Base-by-base conservation (phyloP, 2,329 filamentous ascomycete genomes). In the Hymenoscyphus scutula region DNA sequence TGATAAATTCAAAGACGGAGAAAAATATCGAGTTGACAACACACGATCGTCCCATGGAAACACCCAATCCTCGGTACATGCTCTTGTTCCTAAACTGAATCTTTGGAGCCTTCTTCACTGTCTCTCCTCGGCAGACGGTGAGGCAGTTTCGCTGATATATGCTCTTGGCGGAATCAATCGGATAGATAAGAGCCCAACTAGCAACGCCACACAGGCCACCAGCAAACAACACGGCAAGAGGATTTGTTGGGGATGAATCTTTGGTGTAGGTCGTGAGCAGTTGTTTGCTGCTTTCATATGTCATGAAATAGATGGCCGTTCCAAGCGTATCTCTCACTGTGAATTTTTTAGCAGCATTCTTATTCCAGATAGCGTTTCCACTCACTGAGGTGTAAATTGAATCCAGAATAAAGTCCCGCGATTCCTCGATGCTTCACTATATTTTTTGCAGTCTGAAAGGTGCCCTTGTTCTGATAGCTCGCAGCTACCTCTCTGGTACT, bases 11-110 rank as follows among this genome's bases (percentile, higher is more conserved):
- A 74, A 95, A 96, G 45, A 88, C 89, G 53, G 90, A 92, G 78
- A 96, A 96, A 81, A 96, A 96, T 71, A 96, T 90, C 68, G 91
- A 90, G 74, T 96, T 96, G 69, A 95, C 87, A 59, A 91, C 81
- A 71, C 89, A 92, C 13, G 90, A 93, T 61, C 91, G 87, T 68
- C 86, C 84, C 87, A 95, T 93, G 41, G 90, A 93, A 29, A 95
- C 91, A 25, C 88, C 90, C 2, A 96, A 81, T 32, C 91, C 91
- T 69, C 90, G 87, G 76, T 95, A 96, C 86, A 92, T 92, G 66
- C 88, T 84, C 60, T 81, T 81, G 71, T 89, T 86, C 76, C 92
- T 90, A 76, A 92, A 93, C 64, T 89, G 82, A 63, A 95, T 92
- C 75, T 88, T 89, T 10, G 90, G 89, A 25, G 78, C 73, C 64